A percentile compares a stretch with the other conserved stretches of the same genome.
Evolutionary conservation across 2,329 filamentous ascomycete species (phyloP).

Genomic region (Zymoseptoria crescenta): DNA sequence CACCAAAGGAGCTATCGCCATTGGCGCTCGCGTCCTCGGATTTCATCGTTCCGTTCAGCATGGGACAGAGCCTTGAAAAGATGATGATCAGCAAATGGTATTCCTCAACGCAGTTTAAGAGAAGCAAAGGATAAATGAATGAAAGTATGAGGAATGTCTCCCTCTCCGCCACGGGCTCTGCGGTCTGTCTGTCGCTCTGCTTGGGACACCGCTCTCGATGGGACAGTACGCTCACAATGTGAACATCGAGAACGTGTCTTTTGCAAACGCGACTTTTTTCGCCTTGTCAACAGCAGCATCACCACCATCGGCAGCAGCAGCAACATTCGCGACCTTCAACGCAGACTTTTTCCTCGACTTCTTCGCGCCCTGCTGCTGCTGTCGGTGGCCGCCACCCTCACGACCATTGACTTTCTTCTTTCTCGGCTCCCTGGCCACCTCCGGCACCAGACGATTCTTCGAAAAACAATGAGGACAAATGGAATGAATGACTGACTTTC

Average conservation of each 20-base stretch:
- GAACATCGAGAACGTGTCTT: conserved; percentile 14
- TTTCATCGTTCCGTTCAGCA: conserved; percentile 66
- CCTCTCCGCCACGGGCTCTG: not conserved
- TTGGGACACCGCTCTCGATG: not conserved
- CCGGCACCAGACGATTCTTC: not conserved
- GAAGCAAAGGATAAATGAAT: conserved; percentile 3
- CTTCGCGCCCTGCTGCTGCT: conserved; percentile 7
- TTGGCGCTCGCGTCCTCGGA: conserved; percentile 28
- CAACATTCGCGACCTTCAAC: not conserved
- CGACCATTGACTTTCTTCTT: conserved; percentile 4
- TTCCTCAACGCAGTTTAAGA: conserved; percentile 14
- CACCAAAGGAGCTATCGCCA: conserved; percentile 29
- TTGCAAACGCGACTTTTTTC: conserved; percentile 6
- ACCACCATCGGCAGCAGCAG: conserved; percentile 11
- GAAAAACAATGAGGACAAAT: conserved; percentile 16
- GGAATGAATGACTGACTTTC: conserved; percentile 61
- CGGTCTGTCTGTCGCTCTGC: not conserved
- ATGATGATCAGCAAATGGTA: conserved; percentile 24
- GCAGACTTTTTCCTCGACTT: not conserved
- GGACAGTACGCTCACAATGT: conserved; percentile 11
- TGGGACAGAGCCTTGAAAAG: conserved; percentile 61
- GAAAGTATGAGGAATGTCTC: not conserved
- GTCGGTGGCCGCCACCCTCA: conserved; percentile 12
- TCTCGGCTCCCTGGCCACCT: not conserved
- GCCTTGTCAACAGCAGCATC: conserved; percentile 2